Base-by-base conservation (phyloP, 495 filamentous ascomycete species). In the Penicillium pancosmium region DNA sequence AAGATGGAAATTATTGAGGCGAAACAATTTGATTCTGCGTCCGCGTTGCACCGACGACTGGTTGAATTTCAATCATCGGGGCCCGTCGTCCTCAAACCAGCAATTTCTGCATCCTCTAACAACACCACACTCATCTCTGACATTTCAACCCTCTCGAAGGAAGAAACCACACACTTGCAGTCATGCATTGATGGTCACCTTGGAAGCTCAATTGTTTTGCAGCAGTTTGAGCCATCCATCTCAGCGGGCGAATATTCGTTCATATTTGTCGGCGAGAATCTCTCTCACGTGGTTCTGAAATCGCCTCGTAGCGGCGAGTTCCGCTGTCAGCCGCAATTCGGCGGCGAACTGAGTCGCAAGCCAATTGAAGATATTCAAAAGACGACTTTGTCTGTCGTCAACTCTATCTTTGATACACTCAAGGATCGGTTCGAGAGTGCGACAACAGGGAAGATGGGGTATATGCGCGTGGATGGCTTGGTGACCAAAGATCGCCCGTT, bases 401-500 rank as follows among this genome's bases (percentile, higher is more conserved):
- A 54, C 31, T 23, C 52, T 54, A 54, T 54, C 12, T 44, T 54
- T 44, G 52, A 25, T 46, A 44, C 25, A 11, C 50, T 52, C 50
- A 38, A 16, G 33, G 31, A 18, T 18, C 15, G 50, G 33, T 52
- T 52, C 4, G 33, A 33, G 16, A 40, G 31, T 40, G n/a, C 11
- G 5, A n/a, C 33, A 38, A 52, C 50, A 18, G 50, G 50, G 34
- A 41, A 36, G 33, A 52, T 52, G 15, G 50, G 31, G 31, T 52
- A 52, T 19, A 18, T 52, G 50, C 50, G 50, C 27, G 31, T 52
- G 10, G 50, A 44, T 54, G 52, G 52, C 27, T 54, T 54, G 36
- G 52, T 54, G 35, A 54, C 52, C 21, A 25, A 54, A 6, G 52
- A 54, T 54, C 52, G 52, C n/a, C 18, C 52, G 10, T 54, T 54